A percentile compares a stretch with the other conserved stretches of the same genome.
Conservation (phyloP, 1,139 yeast genomes). For the Pichia sp. region DNA sequence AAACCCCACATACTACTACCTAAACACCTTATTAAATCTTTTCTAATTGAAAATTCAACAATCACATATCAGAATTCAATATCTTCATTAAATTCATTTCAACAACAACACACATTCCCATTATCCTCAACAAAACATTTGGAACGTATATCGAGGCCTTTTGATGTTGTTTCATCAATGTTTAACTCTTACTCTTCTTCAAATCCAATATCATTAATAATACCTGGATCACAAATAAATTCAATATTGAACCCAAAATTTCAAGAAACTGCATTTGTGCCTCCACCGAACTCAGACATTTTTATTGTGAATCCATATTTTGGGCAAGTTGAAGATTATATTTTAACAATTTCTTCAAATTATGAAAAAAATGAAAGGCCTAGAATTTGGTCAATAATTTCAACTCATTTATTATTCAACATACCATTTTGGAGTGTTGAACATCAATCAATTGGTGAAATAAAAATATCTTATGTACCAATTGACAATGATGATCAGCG, state of each 20-base stretch:
- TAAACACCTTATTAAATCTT: constrained; percentile 14
- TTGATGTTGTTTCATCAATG: background rate
- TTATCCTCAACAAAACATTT: constrained; percentile 4
- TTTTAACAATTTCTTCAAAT: background rate
- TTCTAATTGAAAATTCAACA: constrained; percentile 17
- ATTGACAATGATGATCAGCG: constrained; percentile 3
- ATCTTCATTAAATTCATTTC: constrained; percentile 19
- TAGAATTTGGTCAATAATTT: constrained; percentile 39
- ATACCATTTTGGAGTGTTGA: constrained; percentile 34
- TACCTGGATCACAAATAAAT: constrained; percentile 11
- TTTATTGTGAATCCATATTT: constrained; percentile 45
- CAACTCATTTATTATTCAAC: constrained; percentile 40
- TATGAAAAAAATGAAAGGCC: constrained; percentile 32
- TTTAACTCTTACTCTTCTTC: background rate
- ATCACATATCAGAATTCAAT: constrained; percentile 23
- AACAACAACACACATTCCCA: constrained; percentile 2
- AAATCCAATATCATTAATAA: constrained; percentile 3
- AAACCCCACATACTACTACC: constrained; percentile 10
- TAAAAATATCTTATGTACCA: constrained; percentile 15
- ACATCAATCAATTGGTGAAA: constrained; percentile 39
- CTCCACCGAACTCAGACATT: constrained; percentile 33
- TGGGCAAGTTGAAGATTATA: constrained; percentile 36
- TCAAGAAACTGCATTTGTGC: background rate
- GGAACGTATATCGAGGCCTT: background rate
- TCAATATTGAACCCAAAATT: constrained; percentile 2